Evolutionary conservation across 176 grass and related monocot species (phyloP).

Genomic region (Sorghum bicolor): Sorghum_bicolor_NCBIv3 NC_012870.2:71578001-71578500

Average conservation of each 20-base stretch:
- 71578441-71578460: constrained; percentile 21
- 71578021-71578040: constrained; percentile 30
- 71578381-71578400: constrained; percentile 15
- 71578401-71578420: neutral
- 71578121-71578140: constrained; percentile 98
- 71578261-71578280: constrained; percentile 98
- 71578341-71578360: constrained; percentile 99
- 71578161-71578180: constrained; percentile 89
- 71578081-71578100: constrained; percentile 99
- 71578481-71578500: constrained; percentile 23
- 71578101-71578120: constrained; percentile 94
- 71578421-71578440: neutral
- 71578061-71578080: constrained; percentile 35
- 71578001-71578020: constrained; percentile 85
- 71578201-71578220: constrained; percentile 86
- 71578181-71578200: constrained; percentile 99
- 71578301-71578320: constrained; percentile 90
- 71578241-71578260: constrained; percentile 97
- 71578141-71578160: constrained; percentile 96
- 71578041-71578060: neutral
- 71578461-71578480: neutral
- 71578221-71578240: constrained; percentile 74
- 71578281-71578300: constrained; percentile 81
- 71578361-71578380: constrained; percentile 94
- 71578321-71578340: constrained; percentile 97